Conservation (phyloP, 2,329 filamentous ascomycete genomes). For the Ophiostoma sp. region DNA sequence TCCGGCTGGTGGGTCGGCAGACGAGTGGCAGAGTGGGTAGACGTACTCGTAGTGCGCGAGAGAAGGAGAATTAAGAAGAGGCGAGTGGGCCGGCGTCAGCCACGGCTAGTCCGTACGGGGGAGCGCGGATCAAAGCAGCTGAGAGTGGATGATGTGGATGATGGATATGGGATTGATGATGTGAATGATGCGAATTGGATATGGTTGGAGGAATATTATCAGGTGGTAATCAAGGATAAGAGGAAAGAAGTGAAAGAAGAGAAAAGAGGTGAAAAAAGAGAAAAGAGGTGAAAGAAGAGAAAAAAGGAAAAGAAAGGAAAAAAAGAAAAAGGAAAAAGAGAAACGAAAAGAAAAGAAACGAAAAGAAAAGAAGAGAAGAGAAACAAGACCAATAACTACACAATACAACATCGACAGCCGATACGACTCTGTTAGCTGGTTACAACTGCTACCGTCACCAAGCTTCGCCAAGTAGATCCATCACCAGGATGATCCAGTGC, state of each 20-base stretch:
- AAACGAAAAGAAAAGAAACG: background rate
- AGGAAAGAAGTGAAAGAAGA: background rate
- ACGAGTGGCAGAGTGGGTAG: too few relatives aligned
- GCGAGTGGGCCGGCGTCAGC: background rate
- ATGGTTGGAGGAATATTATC: background rate
- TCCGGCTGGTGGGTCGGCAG: too few relatives aligned
- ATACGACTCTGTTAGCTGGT: constrained; percentile 1
- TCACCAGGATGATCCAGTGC: too few relatives aligned
- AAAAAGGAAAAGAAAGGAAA: too few relatives aligned
- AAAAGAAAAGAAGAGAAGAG: background rate
- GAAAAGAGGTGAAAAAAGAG: background rate
- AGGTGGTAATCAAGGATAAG: background rate
- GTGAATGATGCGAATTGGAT: background rate
- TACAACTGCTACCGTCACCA: background rate
- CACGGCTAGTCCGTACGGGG: constrained; percentile 3
- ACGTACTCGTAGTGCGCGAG: too few relatives aligned
- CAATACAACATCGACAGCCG: background rate
- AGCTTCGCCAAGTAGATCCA: background rate
- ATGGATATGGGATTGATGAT: background rate
- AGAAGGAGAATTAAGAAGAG: background rate
- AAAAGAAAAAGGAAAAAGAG: background rate
- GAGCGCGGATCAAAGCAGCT: background rate
- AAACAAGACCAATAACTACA: background rate
- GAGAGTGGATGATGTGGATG: background rate
- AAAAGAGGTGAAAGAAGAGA: background rate